phyloP scores from a whole-genome alignment of 139 green algal species.

The Picochlorum sp. region DNA sequence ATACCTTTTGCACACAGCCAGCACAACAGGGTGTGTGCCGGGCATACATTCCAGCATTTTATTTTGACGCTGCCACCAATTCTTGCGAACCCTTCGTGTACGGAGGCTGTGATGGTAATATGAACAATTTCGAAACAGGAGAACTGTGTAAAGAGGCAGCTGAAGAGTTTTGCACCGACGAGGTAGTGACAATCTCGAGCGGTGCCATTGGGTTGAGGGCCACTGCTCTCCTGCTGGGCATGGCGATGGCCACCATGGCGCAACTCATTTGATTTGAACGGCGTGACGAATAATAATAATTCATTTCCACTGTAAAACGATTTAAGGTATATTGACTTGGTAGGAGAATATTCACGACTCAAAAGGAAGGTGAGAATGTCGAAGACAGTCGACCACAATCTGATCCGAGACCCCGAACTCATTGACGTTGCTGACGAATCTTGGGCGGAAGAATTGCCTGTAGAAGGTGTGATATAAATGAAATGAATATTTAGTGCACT shows the following conservation, averaged over 20 bases:
- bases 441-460: constrained; percentile 24
- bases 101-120: constrained; percentile 7
- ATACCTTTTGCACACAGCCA: constrained; percentile 3
- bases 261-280: too few relatives aligned
- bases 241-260: neutral
- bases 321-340: too few relatives aligned
- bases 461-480: constrained; percentile 14
- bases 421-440: constrained; percentile 22
- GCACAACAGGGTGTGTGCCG: neutral
- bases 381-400: neutral
- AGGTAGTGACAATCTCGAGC: neutral
- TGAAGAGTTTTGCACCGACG: neutral
- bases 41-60: neutral
- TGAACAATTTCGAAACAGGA: constrained; percentile 2
- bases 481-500: too few relatives aligned
- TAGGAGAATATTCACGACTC: too few relatives aligned
- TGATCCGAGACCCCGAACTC: constrained; percentile 17
- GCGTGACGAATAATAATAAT: too few relatives aligned
- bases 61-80: neutral
- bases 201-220: neutral
- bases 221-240: neutral
- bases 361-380: constrained; percentile 10
- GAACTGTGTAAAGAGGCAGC: constrained; percentile 5
- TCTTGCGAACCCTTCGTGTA: neutral
- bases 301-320: too few relatives aligned